Percentiles rank a stretch among this genome's conserved stretches.
phyloP scores from a whole-genome alignment of 2,329 filamentous ascomycete species.

The Paramyrothecium sp. region DNA sequence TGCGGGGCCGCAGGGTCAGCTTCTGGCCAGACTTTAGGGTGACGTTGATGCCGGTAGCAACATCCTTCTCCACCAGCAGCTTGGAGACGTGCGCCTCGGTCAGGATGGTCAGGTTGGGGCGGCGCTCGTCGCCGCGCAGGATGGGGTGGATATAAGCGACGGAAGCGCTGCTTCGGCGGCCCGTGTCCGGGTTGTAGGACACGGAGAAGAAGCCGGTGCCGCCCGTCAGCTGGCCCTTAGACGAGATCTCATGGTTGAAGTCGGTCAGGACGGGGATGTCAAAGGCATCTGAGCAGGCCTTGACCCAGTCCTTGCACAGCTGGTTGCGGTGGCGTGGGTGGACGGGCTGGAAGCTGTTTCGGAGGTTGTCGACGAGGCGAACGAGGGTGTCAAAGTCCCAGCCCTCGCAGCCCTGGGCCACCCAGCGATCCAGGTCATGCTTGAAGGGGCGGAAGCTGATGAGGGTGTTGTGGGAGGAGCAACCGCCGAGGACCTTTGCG shows the following conservation, averaged over 20 bases:
- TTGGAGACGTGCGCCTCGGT: conserved; percentile 87
- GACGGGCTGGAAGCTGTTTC: conserved; percentile 88
- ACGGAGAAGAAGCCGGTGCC: conserved; percentile 90
- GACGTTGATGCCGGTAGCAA: conserved; percentile 72
- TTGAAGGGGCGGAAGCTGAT: conserved; percentile 91
- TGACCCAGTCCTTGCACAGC: conserved; percentile 87
- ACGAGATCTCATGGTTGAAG: conserved; percentile 82
- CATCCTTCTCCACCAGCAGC: conserved; percentile 68
- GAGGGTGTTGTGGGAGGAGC: conserved; percentile 90
- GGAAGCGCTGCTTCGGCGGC: conserved; percentile 78
- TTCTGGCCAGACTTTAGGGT: conserved; percentile 53
- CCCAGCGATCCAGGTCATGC: conserved; percentile 85
- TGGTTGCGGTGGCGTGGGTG: conserved; percentile 85
- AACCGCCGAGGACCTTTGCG: conserved; percentile 88
- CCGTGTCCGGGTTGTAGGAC: conserved; percentile 87
- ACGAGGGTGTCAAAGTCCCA: conserved; percentile 88
- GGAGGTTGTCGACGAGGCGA: conserved; percentile 76
- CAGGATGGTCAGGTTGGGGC: conserved; percentile 80
- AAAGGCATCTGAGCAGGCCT: conserved; percentile 75
- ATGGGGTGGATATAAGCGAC: conserved; percentile 94
- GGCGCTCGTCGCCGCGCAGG: conserved; percentile 75
- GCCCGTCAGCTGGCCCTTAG: conserved; percentile 68
- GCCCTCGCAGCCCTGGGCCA: conserved; percentile 75
- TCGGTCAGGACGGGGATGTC: conserved; percentile 79
- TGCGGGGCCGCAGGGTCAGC: conserved; percentile 60